A percentile compares a stretch with the other conserved stretches of the same genome.
These are phyloP conservation scores for Kluyveromyces marxianus DNA, from an alignment of 1,139 yeast species.

Conservation along the genomic window DNA sequence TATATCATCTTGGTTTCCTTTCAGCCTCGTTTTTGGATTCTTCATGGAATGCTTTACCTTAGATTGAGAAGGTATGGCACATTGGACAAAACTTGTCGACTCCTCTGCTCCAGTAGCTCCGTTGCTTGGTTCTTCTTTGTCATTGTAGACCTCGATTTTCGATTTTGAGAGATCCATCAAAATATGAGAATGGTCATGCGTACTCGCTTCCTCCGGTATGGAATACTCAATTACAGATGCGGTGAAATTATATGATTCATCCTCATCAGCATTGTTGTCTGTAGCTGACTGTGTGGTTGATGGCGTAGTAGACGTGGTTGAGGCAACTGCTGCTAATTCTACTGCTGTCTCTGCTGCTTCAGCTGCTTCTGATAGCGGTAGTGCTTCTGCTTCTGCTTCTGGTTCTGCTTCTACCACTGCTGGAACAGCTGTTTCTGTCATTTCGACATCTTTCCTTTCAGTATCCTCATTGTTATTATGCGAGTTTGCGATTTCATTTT, in stretches of 20 bases:
- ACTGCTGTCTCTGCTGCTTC: too few relatives aligned
- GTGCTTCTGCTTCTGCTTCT: too few relatives aligned
- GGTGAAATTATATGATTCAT: slow-evolving; percentile 21
- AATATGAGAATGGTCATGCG: slow-evolving; percentile 1
- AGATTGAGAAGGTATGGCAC: slow-evolving; percentile 12
- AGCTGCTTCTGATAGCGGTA: too few relatives aligned
- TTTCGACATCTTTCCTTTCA: too few relatives aligned
- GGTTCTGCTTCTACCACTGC: too few relatives aligned
- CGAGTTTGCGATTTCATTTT: background rate
- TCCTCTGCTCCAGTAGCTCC: background rate
- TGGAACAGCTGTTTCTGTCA: too few relatives aligned
- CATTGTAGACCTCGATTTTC: slow-evolving; percentile 18
- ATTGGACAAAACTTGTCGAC: slow-evolving; percentile 7
- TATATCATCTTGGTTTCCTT: slow-evolving; percentile 31
- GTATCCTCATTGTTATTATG: background rate
- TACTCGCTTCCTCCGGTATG: slow-evolving; percentile 24
- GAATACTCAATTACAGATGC: slow-evolving; percentile 28
- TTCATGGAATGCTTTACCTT: slow-evolving; percentile 29
- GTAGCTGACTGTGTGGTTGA: slow-evolving; percentile 3
- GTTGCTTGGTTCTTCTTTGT: background rate
- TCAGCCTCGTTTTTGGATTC: slow-evolving; percentile 27
- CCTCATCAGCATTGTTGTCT: slow-evolving; percentile 9
- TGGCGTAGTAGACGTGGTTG: too few relatives aligned
- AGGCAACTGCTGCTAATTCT: too few relatives aligned
- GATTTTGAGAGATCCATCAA: slow-evolving; percentile 11